Conservation (phyloP, 83 land plant genomes). For the Isoetes engelmannii region DNA sequence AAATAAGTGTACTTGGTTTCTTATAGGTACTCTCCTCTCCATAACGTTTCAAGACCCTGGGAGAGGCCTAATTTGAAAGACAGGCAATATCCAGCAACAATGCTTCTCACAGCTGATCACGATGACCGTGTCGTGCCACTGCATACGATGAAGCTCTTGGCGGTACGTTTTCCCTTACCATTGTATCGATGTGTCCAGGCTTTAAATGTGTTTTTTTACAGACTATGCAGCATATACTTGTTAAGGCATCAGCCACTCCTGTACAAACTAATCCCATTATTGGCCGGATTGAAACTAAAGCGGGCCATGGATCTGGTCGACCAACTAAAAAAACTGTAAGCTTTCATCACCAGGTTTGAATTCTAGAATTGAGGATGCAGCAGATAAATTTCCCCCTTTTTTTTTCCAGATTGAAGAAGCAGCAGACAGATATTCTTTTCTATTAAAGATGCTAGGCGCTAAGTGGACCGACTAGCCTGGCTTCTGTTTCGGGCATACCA, state of each 20-base stretch:
- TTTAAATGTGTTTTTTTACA: slow-evolving; percentile 20
- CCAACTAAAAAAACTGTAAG: slow-evolving; percentile 81
- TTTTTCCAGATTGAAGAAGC: slow-evolving; percentile 63
- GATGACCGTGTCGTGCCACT: slow-evolving; percentile 97
- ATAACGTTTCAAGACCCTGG: slow-evolving; percentile 93
- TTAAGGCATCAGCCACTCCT: slow-evolving; percentile 55
- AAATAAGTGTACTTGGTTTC: no score
- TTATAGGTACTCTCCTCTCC: slow-evolving; percentile 88
- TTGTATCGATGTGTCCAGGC: not conserved
- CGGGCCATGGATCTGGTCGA: slow-evolving; percentile 93
- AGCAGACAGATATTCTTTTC: slow-evolving; percentile 61
- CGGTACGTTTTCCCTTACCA: slow-evolving; percentile 45
- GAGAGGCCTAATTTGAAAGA: slow-evolving; percentile 28
- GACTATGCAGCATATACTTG: slow-evolving; percentile 79
- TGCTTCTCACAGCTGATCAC: slow-evolving; percentile 96
- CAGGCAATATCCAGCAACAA: slow-evolving; percentile 75
- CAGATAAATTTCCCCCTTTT: not conserved
- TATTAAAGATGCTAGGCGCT: slow-evolving; percentile 59
- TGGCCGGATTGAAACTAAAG: slow-evolving; percentile 79
- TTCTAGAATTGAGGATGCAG: not conserved
- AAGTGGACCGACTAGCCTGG: slow-evolving; percentile 28
- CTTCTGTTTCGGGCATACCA: no score
- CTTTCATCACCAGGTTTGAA: not conserved
- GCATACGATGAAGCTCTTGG: slow-evolving; percentile 81
- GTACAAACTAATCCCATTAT: slow-evolving; percentile 85